These are phyloP conservation scores for Chalaropsis thielavioides DNA, from an alignment of 2,329 filamentous ascomycete genomes.

Conservation along the genomic window DNA sequence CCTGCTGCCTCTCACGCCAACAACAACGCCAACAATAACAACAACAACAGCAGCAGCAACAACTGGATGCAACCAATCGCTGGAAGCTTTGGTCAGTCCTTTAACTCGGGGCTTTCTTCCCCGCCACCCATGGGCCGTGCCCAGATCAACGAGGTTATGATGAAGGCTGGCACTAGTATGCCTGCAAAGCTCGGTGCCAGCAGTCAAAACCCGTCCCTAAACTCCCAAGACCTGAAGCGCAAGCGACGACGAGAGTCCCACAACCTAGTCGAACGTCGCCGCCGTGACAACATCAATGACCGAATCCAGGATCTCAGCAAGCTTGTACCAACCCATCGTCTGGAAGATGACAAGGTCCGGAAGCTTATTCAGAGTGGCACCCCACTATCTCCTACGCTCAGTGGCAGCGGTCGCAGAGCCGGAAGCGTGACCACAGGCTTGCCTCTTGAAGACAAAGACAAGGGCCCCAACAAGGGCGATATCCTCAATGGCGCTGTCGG, in stretches of 20 bases:
- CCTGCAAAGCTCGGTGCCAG: constrained; percentile 61
- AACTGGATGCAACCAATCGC: constrained; percentile 45
- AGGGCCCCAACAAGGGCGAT: constrained; percentile 96
- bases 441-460: constrained; percentile 93
- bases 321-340: constrained; percentile 76
- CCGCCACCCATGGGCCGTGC: constrained; percentile 55
- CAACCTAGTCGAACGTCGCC: constrained; percentile 86
- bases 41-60: not conserved
- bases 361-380: constrained; percentile 91
- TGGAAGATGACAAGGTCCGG: constrained; percentile 93
- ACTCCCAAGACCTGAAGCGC: constrained; percentile 86
- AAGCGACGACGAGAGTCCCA: constrained; percentile 85
- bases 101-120: constrained; percentile 78
- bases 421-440: constrained; percentile 86
- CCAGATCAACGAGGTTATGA: constrained; percentile 78
- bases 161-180: constrained; percentile 76
- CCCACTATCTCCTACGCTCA: constrained; percentile 69
- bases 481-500: constrained; percentile 94
- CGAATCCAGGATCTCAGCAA: constrained; percentile 92
- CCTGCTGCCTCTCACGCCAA: constrained; percentile 51
- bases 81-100: constrained; percentile 68
- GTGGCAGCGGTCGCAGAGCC: constrained; percentile 62
- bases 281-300: constrained; percentile 97
- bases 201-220: constrained; percentile 29
- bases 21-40: constrained; percentile 7